Evolutionary conservation across 179 eudicot species (phyloP).

Genomic region (Carnegiea gigantea): DNA sequence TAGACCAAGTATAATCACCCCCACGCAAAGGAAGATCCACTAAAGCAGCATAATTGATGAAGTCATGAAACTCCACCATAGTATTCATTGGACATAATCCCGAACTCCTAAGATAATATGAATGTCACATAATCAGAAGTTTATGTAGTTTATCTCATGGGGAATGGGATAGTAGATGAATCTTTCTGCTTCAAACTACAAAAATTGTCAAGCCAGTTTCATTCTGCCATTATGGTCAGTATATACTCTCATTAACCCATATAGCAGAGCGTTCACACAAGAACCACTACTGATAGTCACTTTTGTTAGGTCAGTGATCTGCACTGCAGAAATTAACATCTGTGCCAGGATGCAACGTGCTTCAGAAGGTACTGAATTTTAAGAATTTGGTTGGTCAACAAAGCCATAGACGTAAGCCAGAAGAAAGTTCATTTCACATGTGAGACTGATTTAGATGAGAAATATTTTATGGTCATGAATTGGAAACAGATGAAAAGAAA

Average conservation of each 20-base stretch:
- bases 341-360: not conserved
- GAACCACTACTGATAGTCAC: not conserved
- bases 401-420: not conserved
- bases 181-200: not conserved
- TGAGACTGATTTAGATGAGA: not conserved
- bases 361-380: not conserved
- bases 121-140: not conserved
- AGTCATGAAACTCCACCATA: too few relatives aligned
- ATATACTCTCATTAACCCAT: not conserved
- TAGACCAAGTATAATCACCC: too few relatives aligned
- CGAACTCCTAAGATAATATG: not conserved
- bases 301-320: not conserved
- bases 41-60: too few relatives aligned
- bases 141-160: not conserved
- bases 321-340: not conserved
- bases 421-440: too few relatives aligned
- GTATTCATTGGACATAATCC: too few relatives aligned
- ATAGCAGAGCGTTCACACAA: not conserved
- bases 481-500: not conserved
- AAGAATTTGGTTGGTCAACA: not conserved
- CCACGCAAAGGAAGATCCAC: too few relatives aligned
- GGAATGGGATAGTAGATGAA: not conserved
- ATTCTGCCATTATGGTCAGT: not conserved
- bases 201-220: not conserved
- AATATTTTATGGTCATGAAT: not conserved